Evolutionary conservation across 2,329 filamentous ascomycete species (phyloP).

Genomic region (Lachnellula cervina): DNA sequence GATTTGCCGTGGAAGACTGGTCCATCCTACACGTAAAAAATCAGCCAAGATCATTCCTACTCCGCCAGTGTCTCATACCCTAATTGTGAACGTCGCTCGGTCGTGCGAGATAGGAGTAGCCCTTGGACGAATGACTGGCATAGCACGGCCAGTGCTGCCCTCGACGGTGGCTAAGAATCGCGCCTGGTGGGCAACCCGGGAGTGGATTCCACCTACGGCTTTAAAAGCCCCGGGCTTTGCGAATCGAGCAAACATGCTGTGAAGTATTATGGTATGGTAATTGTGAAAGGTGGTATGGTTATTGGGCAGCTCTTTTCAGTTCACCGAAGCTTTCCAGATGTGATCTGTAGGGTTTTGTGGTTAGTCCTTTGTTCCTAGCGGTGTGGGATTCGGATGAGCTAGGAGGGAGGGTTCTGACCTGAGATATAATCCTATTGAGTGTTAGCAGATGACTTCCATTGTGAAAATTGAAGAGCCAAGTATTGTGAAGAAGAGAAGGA

Average conservation of each 20-base stretch:
- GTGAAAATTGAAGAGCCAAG: slow-evolving; percentile 5
- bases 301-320: slow-evolving; percentile 31
- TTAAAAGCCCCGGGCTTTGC: slow-evolving; percentile 48
- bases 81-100: slow-evolving; percentile 90
- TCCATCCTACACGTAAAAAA: slow-evolving; percentile 59
- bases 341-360: slow-evolving; percentile 31
- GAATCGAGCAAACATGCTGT: slow-evolving; percentile 57
- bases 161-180: slow-evolving; percentile 62
- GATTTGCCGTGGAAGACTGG: slow-evolving; percentile 95
- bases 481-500: slow-evolving; percentile 7
- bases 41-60: slow-evolving; percentile 21
- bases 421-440: slow-evolving; percentile 65
- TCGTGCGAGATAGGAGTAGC: slow-evolving; percentile 67
- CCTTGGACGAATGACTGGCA: slow-evolving; percentile 53
- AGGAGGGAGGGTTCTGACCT: slow-evolving; percentile 41
- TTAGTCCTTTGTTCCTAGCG: slow-evolving; percentile 19
- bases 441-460: slow-evolving; percentile 38
- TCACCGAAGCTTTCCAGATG: slow-evolving; percentile 40
- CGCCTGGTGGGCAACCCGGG: slow-evolving; percentile 32
- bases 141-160: slow-evolving; percentile 64
- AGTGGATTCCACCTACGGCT: slow-evolving; percentile 29
- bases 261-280: slow-evolving; percentile 20
- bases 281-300: slow-evolving; percentile 15
- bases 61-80: slow-evolving; percentile 46
- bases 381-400: slow-evolving; percentile 13